Conservation (phyloP, 768 basidiomycete species). For the Udeniomyces megalosporus region DNA sequence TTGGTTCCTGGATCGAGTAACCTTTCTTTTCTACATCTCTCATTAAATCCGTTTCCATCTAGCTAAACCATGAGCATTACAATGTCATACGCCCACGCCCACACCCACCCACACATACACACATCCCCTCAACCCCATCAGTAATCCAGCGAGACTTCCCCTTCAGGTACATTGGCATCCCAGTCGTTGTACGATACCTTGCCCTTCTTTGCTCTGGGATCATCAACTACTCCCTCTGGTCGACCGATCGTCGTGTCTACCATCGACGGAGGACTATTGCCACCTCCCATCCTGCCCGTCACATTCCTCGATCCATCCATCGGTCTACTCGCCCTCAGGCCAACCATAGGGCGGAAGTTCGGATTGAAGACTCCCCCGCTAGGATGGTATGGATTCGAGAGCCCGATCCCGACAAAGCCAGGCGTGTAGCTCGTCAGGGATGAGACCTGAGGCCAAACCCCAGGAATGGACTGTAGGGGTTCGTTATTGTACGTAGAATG, state of each 20-base stretch:
- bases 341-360: background rate
- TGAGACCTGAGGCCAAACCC: background rate
- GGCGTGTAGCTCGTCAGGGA: conserved; percentile 4
- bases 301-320: background rate
- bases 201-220: conserved; percentile 71
- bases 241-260: conserved; percentile 8
- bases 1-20: too few relatives aligned
- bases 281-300: background rate
- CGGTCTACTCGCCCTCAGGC: background rate
- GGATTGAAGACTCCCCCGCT: conserved; percentile 3
- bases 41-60: too few relatives aligned
- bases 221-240: conserved; percentile 38
- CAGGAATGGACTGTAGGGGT: background rate
- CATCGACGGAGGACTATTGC: background rate
- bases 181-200: conserved; percentile 90
- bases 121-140: conserved; percentile 4
- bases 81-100: too few relatives aligned
- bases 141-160: conserved; percentile 38
- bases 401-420: conserved; percentile 14
- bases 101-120: too few relatives aligned
- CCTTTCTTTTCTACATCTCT: too few relatives aligned
- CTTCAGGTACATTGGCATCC: conserved; percentile 70
- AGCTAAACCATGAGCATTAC: too few relatives aligned
- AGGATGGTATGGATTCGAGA: background rate
- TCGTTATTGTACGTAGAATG: conserved; percentile 28